Base-by-base conservation (phyloP, 2,329 filamentous ascomycete species). In the Aspergillus puulaauensis region DNA sequence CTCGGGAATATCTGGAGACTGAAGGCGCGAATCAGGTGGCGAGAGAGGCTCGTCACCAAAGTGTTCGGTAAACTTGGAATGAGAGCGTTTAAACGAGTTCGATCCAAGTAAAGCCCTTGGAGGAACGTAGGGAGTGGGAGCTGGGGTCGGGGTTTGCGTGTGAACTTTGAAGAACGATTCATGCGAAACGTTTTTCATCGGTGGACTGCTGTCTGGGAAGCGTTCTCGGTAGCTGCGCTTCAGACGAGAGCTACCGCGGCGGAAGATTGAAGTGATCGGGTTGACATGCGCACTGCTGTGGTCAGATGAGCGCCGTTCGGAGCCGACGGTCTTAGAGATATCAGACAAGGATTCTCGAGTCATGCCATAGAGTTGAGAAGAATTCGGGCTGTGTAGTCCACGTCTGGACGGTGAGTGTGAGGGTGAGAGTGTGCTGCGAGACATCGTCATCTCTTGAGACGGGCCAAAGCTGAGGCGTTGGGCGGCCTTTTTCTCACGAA, bases 11-110 rank as follows among this genome's bases (percentile, higher is more conserved):
- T 92, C 90, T 1, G 90, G 90, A 0, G 91, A 93, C 61, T 91
- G 89, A 24, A 93, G 79, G 24, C 90, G 83, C 1, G 92, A 96
- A 61, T 91, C 89, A 8, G 92, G 90, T 9, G 91, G 91, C n/a
- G 92, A 95, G 12, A 93, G 75, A 2, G 91, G 90, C 52, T 91
- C 83, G 69, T 97, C 93, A 4, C 92, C 93, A 12, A 97, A 82
- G 68, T 97, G 92, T 77, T 98, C 93, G 49, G 90, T 85, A 77
- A 98, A 98, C 56, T 91, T 93, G 39, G 93, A 97, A 74, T 90
- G 88, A 4, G 91, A 95, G 56, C 93, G 86, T 67, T 90, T 89
- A 6, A 91, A 89, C 6, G 87, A 79, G 40, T 79, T 81, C 19
- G 82, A 81, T 46, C 78, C 77, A 55, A 79, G 74, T 57, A 80